A percentile compares a stretch with the other conserved stretches of the same genome.
Evolutionary conservation across 345 rosid species (phyloP).

Genomic region (Gossypium rotundifolium): DNA sequence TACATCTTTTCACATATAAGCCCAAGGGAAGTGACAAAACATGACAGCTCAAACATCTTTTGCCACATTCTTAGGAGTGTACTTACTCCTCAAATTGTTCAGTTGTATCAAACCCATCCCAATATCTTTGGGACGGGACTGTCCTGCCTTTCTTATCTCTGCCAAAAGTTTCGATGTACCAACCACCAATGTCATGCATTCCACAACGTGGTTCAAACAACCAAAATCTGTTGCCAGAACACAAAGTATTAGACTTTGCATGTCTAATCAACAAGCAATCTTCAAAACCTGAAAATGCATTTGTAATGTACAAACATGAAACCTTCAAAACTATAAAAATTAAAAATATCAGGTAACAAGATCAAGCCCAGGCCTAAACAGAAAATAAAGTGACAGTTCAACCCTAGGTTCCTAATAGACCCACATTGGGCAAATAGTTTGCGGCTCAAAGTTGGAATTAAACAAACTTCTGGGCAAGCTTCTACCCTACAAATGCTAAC

Average conservation of each 20-base stretch:
- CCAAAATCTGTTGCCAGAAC: slow-evolving; percentile 66
- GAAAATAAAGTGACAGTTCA: neutral
- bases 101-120: slow-evolving; percentile 64
- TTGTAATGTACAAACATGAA: neutral
- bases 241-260: neutral
- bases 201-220: slow-evolving; percentile 91
- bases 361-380: neutral
- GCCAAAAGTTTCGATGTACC: slow-evolving; percentile 93
- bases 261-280: neutral
- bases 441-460: neutral
- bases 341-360: neutral
- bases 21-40: neutral
- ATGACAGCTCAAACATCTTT: neutral
- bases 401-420: neutral
- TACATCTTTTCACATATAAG: neutral
- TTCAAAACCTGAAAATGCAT: slow-evolving; percentile 1
- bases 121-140: slow-evolving; percentile 58
- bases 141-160: slow-evolving; percentile 67
- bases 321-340: neutral
- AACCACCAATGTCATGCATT: slow-evolving; percentile 87
- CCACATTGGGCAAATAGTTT: neutral
- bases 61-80: neutral
- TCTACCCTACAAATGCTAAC: neutral
- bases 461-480: neutral
- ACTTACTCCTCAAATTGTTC: slow-evolving; percentile 64